These are phyloP conservation scores for Verticillium dahliae DNA, from an alignment of 2,329 filamentous ascomycete genomes.

Conservation along the genomic window DNA sequence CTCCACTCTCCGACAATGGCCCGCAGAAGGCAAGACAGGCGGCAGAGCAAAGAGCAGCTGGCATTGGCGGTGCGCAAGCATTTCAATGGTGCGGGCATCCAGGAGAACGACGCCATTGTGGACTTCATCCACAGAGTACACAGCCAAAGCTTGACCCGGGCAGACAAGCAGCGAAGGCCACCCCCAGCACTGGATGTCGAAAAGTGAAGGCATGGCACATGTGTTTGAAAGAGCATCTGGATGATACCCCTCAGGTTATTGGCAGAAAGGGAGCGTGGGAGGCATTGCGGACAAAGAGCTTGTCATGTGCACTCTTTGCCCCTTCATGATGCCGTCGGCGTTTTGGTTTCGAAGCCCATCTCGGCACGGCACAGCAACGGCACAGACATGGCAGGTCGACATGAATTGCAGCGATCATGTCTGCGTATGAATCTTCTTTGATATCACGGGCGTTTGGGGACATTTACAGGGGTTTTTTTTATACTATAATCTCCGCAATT, in stretches of 20 bases:
- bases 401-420: not conserved
- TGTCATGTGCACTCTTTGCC: not conserved
- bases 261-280: not conserved
- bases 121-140: constrained; percentile 66
- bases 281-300: not conserved
- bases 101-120: constrained; percentile 78
- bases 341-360: not conserved
- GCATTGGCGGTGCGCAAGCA: constrained; percentile 70
- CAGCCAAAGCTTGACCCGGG: constrained; percentile 10
- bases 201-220: not conserved
- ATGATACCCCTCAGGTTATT: not conserved
- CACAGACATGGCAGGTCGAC: not conserved
- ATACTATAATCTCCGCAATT: not conserved
- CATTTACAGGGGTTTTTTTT: not conserved
- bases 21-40: constrained; percentile 53
- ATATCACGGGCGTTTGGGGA: not conserved
- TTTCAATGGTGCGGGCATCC: constrained; percentile 73
- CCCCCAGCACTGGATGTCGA: constrained; percentile 2
- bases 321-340: not conserved
- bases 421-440: not conserved
- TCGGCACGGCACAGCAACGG: not conserved
- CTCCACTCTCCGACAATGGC: constrained; percentile 71
- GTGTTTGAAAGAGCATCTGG: not conserved
- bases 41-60: constrained; percentile 67
- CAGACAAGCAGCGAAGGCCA: constrained; percentile 6